Base-by-base conservation (phyloP, 768 basidiomycete genomes). In the Agaricus subrufescens region DNA sequence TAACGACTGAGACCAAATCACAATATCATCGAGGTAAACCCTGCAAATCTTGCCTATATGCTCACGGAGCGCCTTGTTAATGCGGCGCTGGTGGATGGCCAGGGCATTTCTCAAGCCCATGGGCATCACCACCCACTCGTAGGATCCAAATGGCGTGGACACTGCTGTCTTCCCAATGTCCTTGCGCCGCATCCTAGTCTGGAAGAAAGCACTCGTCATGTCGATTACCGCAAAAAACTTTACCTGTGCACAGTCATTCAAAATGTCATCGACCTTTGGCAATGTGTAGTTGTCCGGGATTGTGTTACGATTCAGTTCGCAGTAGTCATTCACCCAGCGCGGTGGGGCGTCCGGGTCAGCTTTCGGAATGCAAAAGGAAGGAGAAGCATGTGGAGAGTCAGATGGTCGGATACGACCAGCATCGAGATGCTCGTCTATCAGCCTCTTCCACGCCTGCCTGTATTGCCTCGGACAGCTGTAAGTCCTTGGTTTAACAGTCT, bases 111-210 rank as follows among this genome's bases (percentile, higher is more conserved):
- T 7, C 2, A 66, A 52, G 0, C 71, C 74, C 48, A 72, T 66
- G 0, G 71, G 74, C 74, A 77, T 76, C 0, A 76, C 73, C 0
- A 60, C 31, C 66, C 66, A 74, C 54, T 78, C 71, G 51, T 67
- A 75, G 0, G 65, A 46, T 2, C 75, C 66, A 65, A 69, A 55
- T 60, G 66, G 42, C 51, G 67, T 42, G 58, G 64, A 25, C 31
- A 57, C 59, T 66, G 70, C 34, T 0, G 73, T 77, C 27, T 59
- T 62, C 11, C 62, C 57, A 3, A 65, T 54, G 34, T 67, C 58
- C 25, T 66, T 58, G 3, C 46, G 19, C 10, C 56, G 71, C 63
- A 34, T 74, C 68, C 15, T 70, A 73, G 73, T 71, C 23, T 67
- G 67, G 39, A 67, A 69, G 26, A 66, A 69, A 2, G 58, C 50